These are phyloP conservation scores for Aureobasidium sp. DNA, from an alignment of 2,329 filamentous ascomycete genomes.

Conservation along the genomic window DNA sequence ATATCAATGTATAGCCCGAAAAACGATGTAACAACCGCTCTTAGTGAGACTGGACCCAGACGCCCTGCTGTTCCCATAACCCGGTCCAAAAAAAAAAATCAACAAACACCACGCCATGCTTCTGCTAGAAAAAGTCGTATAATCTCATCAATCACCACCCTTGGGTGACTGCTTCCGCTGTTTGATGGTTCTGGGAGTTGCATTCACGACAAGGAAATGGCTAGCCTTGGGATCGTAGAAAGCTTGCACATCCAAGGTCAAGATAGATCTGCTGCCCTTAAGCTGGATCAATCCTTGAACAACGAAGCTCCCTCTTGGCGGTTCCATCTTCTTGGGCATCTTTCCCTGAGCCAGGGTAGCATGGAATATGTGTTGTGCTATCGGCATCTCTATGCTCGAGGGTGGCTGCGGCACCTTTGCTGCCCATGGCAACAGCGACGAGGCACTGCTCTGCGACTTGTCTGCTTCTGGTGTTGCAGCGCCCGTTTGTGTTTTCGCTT, in stretches of 20 bases:
- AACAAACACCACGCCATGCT: conserved; percentile 15
- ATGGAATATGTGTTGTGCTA: conserved; percentile 26
- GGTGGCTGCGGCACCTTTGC: conserved; percentile 22
- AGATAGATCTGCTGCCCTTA: conserved; percentile 34
- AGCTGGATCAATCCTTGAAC: conserved; percentile 42
- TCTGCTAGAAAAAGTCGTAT: conserved; percentile 3
- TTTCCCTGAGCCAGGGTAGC: conserved; percentile 22
- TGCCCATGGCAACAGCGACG: conserved; percentile 22
- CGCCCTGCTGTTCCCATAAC: conserved; percentile 3
- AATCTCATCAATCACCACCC: conserved; percentile 28
- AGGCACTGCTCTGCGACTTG: not conserved
- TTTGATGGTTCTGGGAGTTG: conserved; percentile 26
- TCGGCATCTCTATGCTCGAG: conserved; percentile 23
- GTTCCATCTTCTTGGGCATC: conserved; percentile 29
- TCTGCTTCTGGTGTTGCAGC: not conserved
- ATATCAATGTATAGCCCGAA: conserved; percentile 13
- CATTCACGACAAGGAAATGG: conserved; percentile 31
- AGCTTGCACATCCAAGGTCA: conserved; percentile 39
- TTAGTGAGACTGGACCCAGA: not conserved
- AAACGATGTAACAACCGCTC: not conserved
- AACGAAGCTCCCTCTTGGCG: conserved; percentile 40
- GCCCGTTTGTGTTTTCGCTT: conserved; percentile 17
- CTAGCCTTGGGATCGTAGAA: conserved; percentile 39
- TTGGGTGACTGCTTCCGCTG: conserved; percentile 33
- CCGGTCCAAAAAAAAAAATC: not conserved